phyloP scores from a whole-genome alignment of 306 rosid species.

The Phaseolus lunatus region DNA sequence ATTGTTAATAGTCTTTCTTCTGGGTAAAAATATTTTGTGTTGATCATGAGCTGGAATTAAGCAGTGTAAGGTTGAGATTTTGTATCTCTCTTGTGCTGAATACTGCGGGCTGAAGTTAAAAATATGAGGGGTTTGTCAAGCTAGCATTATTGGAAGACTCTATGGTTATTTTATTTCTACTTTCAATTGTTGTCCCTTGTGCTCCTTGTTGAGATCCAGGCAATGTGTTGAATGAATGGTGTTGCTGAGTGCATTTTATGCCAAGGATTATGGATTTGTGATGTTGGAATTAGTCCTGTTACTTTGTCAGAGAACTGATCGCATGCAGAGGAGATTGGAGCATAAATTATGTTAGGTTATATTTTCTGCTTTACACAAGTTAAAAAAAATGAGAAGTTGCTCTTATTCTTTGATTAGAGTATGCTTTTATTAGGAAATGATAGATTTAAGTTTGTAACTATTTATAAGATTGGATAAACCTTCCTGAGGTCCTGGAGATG shows the following conservation, averaged over 20 bases:
- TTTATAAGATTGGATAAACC: slow-evolving; percentile 27
- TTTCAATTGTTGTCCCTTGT: slow-evolving; percentile 8
- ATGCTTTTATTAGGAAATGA: slow-evolving; percentile 27
- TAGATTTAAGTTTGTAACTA: slow-evolving; percentile 33
- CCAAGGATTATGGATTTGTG: slow-evolving; percentile 39
- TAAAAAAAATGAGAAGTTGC: slow-evolving; percentile 4
- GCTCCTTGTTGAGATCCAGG: slow-evolving; percentile 32
- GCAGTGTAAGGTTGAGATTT: slow-evolving; percentile 23
- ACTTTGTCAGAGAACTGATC: slow-evolving; percentile 29
- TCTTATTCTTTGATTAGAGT: slow-evolving; percentile 20
- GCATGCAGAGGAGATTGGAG: slow-evolving; percentile 24
- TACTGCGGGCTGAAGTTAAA: slow-evolving; percentile 42
- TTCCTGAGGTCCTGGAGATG: slow-evolving; percentile 34
- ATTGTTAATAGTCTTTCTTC: slow-evolving; percentile 34
- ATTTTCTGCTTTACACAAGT: slow-evolving; percentile 28
- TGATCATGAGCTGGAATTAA: slow-evolving; percentile 37
- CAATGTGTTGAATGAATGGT: background rate
- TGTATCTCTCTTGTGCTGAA: slow-evolving; percentile 25
- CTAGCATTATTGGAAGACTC: slow-evolving; percentile 28
- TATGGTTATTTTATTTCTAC: slow-evolving; percentile 17
- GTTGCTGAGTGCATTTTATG: slow-evolving; percentile 34
- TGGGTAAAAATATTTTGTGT: slow-evolving; percentile 36
- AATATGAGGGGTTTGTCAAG: slow-evolving; percentile 26
- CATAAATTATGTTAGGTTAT: slow-evolving; percentile 34
- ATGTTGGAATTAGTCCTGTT: slow-evolving; percentile 9